Base-by-base conservation (phyloP, 2,329 filamentous ascomycete species). In the Penicillium sp. region DNA sequence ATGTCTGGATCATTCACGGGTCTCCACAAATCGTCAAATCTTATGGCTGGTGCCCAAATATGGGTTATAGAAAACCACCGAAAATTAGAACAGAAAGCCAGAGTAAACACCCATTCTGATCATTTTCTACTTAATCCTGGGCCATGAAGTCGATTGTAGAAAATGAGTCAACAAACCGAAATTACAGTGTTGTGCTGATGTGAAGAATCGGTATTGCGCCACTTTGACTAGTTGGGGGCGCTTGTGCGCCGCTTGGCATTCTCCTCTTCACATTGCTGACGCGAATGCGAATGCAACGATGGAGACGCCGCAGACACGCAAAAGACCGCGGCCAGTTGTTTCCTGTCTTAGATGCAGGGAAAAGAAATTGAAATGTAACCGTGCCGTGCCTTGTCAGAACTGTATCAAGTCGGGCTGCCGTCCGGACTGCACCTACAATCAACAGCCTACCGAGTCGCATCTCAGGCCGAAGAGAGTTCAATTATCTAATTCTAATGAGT, bases 311-410 rank as follows among this genome's bases (percentile, higher is more conserved):
- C 39, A 45, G 8, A 39, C 52, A 6, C 61, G 60, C 15, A 64
- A 63, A 36, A 56, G 62, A 6, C 58, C 61, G 13, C 59, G 62
- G 1, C 62, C 61, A 0, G 59, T 63, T 6, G 58, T 65, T 0
- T 65, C 63, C 4, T 65, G 63, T 36, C 52, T 64, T 23, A 58
- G 63, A 21, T 65, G 63, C 45, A 49, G 63, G 46, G 56, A 58
- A 34, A 65, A 65, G 48, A 66, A 65, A 42, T 44, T 65, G 23
- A 66, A 64, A 49, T 65, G 62, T 50, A 61, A 65, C 48, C 58
- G 60, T 1, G 50, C 51, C 5, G 38, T 47, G 13, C 63, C 61
- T 6, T 65, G 63, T 38, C 49, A 62, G 51, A 65, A 65, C 39
- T 65, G 63, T 53, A 48, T 26, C 21, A 62, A 58, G 48, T 57